These are phyloP conservation scores for Ilex aquifolium DNA, from an alignment of 257 asterid species.

Conservation along the genomic window DNA sequence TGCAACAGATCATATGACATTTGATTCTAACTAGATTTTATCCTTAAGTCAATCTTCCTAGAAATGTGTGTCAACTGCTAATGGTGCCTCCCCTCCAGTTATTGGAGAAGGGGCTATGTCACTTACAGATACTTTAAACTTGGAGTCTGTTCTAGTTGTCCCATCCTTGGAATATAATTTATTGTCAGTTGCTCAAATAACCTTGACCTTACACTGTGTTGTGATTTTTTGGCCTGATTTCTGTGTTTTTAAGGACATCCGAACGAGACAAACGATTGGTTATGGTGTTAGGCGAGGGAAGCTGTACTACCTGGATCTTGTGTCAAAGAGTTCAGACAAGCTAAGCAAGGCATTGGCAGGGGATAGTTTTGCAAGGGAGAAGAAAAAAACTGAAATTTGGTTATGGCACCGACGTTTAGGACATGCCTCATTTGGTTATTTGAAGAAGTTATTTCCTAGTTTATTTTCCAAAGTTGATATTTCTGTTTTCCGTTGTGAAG, in stretches of 20 bases:
- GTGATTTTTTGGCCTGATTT: background rate
- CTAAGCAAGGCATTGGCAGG: background rate
- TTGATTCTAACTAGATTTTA: background rate
- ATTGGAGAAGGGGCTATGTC: background rate
- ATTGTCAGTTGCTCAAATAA: background rate
- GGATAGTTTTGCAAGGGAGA: background rate
- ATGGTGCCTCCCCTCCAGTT: background rate
- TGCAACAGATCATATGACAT: background rate
- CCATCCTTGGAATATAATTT: background rate
- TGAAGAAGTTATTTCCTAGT: background rate
- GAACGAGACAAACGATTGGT: too few species aligned
- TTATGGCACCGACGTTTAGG: background rate
- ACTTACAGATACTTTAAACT: background rate
- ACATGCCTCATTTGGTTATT: too few species aligned
- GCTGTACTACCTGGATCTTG: background rate
- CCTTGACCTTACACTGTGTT: background rate
- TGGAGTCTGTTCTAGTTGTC: background rate
- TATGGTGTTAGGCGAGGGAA: too few species aligned
- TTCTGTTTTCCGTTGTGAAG: background rate
- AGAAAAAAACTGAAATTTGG: background rate
- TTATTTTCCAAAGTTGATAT: background rate
- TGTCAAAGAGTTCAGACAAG: constrained; percentile 1
- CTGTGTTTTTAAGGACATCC: background rate
- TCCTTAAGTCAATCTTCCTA: background rate
- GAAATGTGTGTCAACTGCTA: background rate